Base-by-base conservation (phyloP, 306 rosid genomes). In the Cicer yamashitae region DNA sequence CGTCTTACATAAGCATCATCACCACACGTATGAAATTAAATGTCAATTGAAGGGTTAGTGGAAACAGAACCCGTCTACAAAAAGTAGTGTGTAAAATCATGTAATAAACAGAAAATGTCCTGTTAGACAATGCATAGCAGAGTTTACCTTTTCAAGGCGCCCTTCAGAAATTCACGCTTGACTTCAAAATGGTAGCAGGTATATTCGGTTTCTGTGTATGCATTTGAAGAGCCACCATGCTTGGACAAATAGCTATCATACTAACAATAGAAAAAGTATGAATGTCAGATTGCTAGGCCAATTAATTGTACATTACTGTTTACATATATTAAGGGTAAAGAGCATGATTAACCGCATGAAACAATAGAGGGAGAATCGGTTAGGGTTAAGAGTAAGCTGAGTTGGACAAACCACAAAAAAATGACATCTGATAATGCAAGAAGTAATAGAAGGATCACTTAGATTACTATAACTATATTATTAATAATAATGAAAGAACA, bases 121-220 rank as follows among this genome's bases (percentile, higher is more conserved):
- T 66, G 20, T 45, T 40, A 37, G 47, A 67, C 40, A 62, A 63
- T 37, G 38, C 59, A 82, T 13, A 66, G 77, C 59, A 84, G 68
- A 58, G 57, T 77, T 81, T 79, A 91, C 98, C 98, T 90, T 88
- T 67, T 78, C 91, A 94, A 88, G 47, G 98, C 91, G 81, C 93
- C 99, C 79, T 86, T 87, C 60, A 94, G 89, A 87, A 79, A 92
- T 79, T 94, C 99, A 44, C 78, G 87, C 78, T 91, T 91, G 62
- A 94, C 99, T 82, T 91, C 99, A 82, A 94, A 94, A 86, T 94
- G 96, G 82, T 94, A 94, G 91, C 96, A 91, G n/a, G 99, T 94
- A 82, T 89, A 85, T 82, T 94, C 97, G 18, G 90, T 76, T 83
- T 92, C 96, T 34, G 99, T 94, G 79, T 87, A 94, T 37, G 99